phyloP scores from a whole-genome alignment of 495 filamentous ascomycete species.

The Tricharina praecox region DNA sequence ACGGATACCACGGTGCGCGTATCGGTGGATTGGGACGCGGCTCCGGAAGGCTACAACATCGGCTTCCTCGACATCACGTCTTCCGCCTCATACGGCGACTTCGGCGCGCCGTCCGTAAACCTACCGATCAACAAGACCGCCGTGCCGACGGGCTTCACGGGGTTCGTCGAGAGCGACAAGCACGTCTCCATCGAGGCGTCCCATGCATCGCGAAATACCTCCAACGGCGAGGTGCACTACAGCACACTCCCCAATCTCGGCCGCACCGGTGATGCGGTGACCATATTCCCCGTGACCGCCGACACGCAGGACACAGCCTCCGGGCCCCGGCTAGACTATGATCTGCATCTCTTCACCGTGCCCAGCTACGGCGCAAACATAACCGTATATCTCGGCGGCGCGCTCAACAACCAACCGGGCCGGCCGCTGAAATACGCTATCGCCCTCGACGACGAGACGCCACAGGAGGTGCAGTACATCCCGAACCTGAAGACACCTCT shows the following conservation, averaged over 20 bases:
- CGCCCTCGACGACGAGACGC: conserved; percentile 33
- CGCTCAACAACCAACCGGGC: conserved; percentile 43
- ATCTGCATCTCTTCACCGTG: conserved; percentile 46
- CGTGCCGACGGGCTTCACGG: conserved; percentile 39
- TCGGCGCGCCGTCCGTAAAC: conserved; percentile 35
- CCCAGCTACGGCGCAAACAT: conserved; percentile 36
- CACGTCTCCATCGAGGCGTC: conserved; percentile 44
- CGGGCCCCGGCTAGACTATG: conserved; percentile 45
- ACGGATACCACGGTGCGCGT: conserved; percentile 43
- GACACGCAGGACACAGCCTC: conserved; percentile 32
- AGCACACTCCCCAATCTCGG: conserved; percentile 38
- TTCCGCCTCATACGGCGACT: conserved; percentile 37
- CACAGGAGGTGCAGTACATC: conserved; percentile 37
- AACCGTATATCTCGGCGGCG: conserved; percentile 43
- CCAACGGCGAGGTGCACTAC: conserved; percentile 32
- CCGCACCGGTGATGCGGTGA: conserved; percentile 38
- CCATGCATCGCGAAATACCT: conserved; percentile 34
- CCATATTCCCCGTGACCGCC: conserved; percentile 37
- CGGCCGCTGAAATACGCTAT: conserved; percentile 45
- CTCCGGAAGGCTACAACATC: conserved; percentile 34
- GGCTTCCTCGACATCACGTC: conserved; percentile 41
- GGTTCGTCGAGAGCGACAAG: conserved; percentile 49
- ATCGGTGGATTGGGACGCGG: conserved; percentile 43
- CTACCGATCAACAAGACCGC: conserved; percentile 41
- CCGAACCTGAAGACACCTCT: conserved; percentile 31